Conservation (phyloP, 139 green algal species). For the Tetradesmus lagerheimii region DNA sequence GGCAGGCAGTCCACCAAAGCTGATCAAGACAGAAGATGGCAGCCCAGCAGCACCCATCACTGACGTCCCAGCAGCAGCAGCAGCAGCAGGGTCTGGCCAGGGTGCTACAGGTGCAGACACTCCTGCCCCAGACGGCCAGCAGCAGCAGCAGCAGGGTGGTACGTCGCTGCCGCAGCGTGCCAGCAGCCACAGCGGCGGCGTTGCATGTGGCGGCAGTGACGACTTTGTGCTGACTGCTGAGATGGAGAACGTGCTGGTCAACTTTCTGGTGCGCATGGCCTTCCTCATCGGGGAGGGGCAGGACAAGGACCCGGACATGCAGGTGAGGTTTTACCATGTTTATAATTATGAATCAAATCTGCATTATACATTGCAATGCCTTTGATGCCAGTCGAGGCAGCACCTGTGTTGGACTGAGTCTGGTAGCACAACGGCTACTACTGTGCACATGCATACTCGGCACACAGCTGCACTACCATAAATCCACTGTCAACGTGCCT, state of each 20-base stretch:
- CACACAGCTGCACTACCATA: too few species aligned
- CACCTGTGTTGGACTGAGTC: too few species aligned
- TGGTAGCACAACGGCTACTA: too few species aligned
- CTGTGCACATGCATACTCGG: too few species aligned
- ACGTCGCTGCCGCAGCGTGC: neutral
- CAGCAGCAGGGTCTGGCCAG: neutral
- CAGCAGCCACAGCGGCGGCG: conserved; percentile 20
- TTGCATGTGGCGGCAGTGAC: conserved; percentile 36
- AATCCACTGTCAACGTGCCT: too few species aligned
- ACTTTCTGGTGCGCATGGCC: conserved; percentile 91
- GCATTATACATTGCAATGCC: too few species aligned
- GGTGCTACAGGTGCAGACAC: neutral
- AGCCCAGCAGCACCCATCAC: too few species aligned
- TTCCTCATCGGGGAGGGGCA: conserved; percentile 71
- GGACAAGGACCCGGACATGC: conserved; percentile 66
- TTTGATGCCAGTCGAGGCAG: too few species aligned
- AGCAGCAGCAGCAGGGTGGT: conserved; percentile 3
- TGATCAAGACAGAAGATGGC: neutral
- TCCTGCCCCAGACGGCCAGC: neutral
- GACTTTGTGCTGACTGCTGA: conserved; percentile 63
- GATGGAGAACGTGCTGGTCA: conserved; percentile 90
- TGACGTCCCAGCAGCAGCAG: neutral
- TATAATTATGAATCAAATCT: too few species aligned
- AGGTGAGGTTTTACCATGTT: too few species aligned
- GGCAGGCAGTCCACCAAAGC: neutral